Evolutionary conservation across 2,329 filamentous ascomycete genomes (phyloP).

Genomic region (Cladosporium sphaerospermum): DNA sequence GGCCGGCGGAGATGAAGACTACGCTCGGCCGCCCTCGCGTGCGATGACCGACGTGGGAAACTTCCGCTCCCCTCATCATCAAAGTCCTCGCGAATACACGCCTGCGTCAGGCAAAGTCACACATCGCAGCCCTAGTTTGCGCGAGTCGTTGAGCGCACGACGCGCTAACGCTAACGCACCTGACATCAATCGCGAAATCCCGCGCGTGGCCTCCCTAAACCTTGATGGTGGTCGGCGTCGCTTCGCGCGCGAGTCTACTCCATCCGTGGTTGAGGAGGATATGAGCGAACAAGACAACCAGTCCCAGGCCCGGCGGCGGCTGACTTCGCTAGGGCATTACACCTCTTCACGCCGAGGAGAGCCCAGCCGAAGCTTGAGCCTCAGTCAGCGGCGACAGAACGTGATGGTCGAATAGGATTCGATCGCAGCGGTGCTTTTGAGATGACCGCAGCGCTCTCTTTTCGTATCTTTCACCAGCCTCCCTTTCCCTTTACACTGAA

Average conservation of each 20-base stretch:
- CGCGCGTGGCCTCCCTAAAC: conserved; percentile 16
- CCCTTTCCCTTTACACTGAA: too few species aligned
- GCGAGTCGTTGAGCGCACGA: conserved; percentile 18
- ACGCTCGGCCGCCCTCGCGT: conserved; percentile 41
- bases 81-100: conserved; percentile 7
- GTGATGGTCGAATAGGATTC: conserved; percentile 11
- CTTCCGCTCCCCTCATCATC: not conserved
- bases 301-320: conserved; percentile 1
- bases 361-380: not conserved
- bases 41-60: conserved; percentile 42
- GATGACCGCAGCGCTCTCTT: not conserved
- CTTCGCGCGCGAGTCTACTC: conserved; percentile 13
- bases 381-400: not conserved
- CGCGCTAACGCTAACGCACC: conserved; percentile 13
- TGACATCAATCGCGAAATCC: conserved; percentile 13
- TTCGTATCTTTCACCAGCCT: not conserved
- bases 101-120: not conserved
- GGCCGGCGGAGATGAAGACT: conserved; percentile 33
- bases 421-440: conserved; percentile 4
- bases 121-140: conserved; percentile 14
- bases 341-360: not conserved
- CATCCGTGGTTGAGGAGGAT: conserved; percentile 18
- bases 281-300: not conserved
- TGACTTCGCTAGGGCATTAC: not conserved
- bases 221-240: conserved; percentile 14